Conservation (phyloP, 805 yeast species). For the Saturnispora mendoncae region DNA sequence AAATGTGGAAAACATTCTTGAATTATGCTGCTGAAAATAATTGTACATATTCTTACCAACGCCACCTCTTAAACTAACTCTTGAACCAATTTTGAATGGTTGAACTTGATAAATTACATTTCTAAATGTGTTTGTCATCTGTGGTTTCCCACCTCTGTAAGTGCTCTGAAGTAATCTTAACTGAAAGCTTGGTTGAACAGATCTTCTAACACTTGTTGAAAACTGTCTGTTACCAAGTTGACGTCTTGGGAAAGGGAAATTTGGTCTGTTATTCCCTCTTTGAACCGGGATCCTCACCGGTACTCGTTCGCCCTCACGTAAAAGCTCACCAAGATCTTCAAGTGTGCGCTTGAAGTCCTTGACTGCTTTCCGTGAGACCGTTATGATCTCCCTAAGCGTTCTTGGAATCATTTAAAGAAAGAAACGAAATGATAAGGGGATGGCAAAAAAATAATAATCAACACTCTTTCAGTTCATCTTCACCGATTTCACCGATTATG, state of each 20-base stretch:
- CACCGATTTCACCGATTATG: background rate
- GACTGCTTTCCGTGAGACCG: conserved; percentile 38
- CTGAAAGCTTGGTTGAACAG: conserved; percentile 1
- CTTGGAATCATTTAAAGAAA: conserved; percentile 12
- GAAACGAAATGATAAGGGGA: background rate
- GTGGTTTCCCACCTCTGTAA: conserved; percentile 4
- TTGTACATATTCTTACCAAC: conserved; percentile 27
- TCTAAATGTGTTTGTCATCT: conserved; percentile 12
- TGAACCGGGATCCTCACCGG: conserved; percentile 31
- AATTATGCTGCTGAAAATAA: conserved; percentile 29
- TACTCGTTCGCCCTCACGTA: conserved; percentile 27
- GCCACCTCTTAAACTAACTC: conserved; percentile 15
- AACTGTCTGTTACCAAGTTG: conserved; percentile 18
- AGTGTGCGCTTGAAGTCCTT: conserved; percentile 39
- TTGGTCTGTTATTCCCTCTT: background rate
- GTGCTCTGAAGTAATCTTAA: conserved; percentile 1
- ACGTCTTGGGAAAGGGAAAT: conserved; percentile 19
- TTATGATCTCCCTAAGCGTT: conserved; percentile 35
- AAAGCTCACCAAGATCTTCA: conserved; percentile 37
- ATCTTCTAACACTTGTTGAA: conserved; percentile 16
- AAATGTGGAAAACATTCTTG: conserved; percentile 33
- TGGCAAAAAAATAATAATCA: background rate
- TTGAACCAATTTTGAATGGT: conserved; percentile 21
- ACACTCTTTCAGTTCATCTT: background rate
- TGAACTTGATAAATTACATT: conserved; percentile 21